Base-by-base conservation (phyloP, 345 rosid species). In the Cardamine occulta region DNA sequence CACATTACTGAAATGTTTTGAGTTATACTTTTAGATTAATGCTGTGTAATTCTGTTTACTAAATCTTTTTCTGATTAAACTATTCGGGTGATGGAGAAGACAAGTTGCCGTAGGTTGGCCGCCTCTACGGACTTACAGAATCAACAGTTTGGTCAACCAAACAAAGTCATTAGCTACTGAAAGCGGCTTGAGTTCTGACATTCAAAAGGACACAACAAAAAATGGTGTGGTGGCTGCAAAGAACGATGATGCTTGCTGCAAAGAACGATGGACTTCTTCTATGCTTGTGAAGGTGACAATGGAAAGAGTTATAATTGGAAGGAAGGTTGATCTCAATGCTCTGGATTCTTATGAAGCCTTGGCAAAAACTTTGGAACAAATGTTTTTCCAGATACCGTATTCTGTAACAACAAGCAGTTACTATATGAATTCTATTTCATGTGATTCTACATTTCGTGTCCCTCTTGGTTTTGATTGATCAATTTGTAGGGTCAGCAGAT, bases 91-190 rank as follows among this genome's bases (percentile, higher is more conserved):
- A 68, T 77, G 57, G 63, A 80, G 68, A 88, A 90, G 93, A 70
- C 93, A 85, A 68, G 89, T 86, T 56, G 73, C 76, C 7, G 89
- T 91, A 29, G 98, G 98, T 26, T 94, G 98, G 98, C 98, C 98
- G 57, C 98, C 98, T 34, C 67, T 94, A 63, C 79, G 91, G 78
- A 75, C 89, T 55, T 83, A 86, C 72, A 81, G 98, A 78, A 86
- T 91, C 86, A 90, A 90, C 80, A 87, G 87, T 84, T 85, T 91
- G 85, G 88, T 74, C 72, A 87, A 84, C 84, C 93, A 89, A 74
- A 83, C 85, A 37, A 94, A 88, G 84, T 76, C 86, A 23, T 15
- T 74, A 48, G 82, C 83, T 24, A 61, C 76, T 23, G 92, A 85
- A 63, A 88, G 15, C 18, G 21, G 76, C 54, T 84, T 76, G 75